Percentiles rank a stretch among this genome's conserved stretches.
phyloP scores from a whole-genome alignment of 306 rosid species.

The Vicia faba region DNA sequence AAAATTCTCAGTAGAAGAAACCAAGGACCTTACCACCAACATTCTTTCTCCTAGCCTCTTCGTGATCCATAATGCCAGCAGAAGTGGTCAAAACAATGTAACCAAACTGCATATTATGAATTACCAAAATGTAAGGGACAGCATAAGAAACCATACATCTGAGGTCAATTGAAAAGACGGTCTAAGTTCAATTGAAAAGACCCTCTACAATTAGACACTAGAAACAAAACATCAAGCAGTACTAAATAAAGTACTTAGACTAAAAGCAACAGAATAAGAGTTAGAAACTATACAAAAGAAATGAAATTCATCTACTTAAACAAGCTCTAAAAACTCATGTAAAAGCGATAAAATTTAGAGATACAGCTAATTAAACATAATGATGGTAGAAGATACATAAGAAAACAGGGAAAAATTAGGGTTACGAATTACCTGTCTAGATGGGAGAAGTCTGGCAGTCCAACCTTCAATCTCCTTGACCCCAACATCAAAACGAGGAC shows the following conservation, averaged over 20 bases:
- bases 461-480: constrained; percentile 54
- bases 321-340: too few species aligned
- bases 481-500: constrained; percentile 57
- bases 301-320: too few species aligned
- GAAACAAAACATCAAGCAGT: too few species aligned
- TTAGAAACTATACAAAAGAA: not conserved
- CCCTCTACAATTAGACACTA: too few species aligned
- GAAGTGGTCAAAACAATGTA: constrained; percentile 56
- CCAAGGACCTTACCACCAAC: constrained; percentile 57
- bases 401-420: too few species aligned
- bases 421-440: constrained; percentile 42
- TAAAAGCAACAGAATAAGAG: not conserved
- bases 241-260: too few species aligned
- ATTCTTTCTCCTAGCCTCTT: constrained; percentile 59
- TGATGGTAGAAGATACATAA: too few species aligned
- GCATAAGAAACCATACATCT: not conserved
- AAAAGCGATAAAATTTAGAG: too few species aligned
- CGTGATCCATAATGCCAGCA: constrained; percentile 60
- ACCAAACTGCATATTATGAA: constrained; percentile 45
- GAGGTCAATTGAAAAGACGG: too few species aligned
- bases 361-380: too few species aligned
- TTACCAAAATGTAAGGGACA: constrained; percentile 1
- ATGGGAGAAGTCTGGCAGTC: constrained; percentile 59
- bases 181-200: too few species aligned
- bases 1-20: constrained; percentile 43